Conservation (phyloP, 2,329 filamentous ascomycete species). For the Ophiostoma sp. region DNA sequence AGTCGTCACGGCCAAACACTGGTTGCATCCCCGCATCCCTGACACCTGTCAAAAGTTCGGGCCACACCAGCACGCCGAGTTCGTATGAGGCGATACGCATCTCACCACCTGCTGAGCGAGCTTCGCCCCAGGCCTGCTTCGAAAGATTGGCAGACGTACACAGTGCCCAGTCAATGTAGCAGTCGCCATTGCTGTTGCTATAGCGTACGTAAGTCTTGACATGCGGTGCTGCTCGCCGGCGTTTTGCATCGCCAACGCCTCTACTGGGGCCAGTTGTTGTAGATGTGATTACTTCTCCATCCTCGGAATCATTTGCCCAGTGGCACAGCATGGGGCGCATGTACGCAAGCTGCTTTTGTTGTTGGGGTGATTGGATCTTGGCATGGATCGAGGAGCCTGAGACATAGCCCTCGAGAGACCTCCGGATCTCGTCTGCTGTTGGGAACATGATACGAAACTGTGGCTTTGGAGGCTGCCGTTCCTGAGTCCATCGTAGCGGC, state of each 20-base stretch:
- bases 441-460: slow-evolving; percentile 76
- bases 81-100: slow-evolving; percentile 79
- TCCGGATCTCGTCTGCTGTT: slow-evolving; percentile 73
- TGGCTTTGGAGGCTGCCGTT: slow-evolving; percentile 38
- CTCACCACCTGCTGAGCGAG: slow-evolving; percentile 56
- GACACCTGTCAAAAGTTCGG: slow-evolving; percentile 52
- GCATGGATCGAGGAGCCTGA: slow-evolving; percentile 81
- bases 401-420: slow-evolving; percentile 73
- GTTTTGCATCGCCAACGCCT: slow-evolving; percentile 52
- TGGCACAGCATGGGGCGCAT: slow-evolving; percentile 70
- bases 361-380: slow-evolving; percentile 68
- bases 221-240: slow-evolving; percentile 74
- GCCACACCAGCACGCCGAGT: slow-evolving; percentile 81
- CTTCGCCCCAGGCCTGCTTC: slow-evolving; percentile 83
- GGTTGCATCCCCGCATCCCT: slow-evolving; percentile 62
- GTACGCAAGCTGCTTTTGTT: slow-evolving; percentile 72
- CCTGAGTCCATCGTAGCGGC: slow-evolving; percentile 10
- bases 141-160: slow-evolving; percentile 90
- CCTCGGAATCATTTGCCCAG: slow-evolving; percentile 65
- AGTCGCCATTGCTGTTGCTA: slow-evolving; percentile 35
- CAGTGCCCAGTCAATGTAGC: slow-evolving; percentile 75
- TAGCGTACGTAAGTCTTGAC: slow-evolving; percentile 81
- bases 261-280: slow-evolving; percentile 26
- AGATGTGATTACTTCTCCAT: slow-evolving; percentile 33
- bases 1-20: slow-evolving; percentile 63